Evolutionary conservation across 148 eudicot genomes (phyloP), one percentile per base, ranked within the genome.

Genomic region (Linanthus parryae): DNA sequence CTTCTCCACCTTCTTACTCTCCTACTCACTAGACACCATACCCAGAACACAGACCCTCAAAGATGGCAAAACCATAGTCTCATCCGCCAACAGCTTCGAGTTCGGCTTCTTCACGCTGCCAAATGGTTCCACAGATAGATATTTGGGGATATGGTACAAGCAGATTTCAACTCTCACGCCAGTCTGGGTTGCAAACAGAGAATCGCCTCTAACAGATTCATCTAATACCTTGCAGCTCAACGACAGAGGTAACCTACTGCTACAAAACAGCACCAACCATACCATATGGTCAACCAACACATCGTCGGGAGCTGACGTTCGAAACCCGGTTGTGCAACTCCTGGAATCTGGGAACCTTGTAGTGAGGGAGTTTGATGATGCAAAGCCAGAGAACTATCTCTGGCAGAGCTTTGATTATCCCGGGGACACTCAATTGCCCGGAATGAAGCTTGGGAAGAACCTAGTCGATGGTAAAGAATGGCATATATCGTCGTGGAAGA

Each of bases 361-460:
- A 0, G 18, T 73, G 5, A 40, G 17, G 36, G 53, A 53, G 5
- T 43, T 9, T 29, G 31, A 38, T 15, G 58, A 38, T 18, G 27
- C 9, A 4, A 25, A 31, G 2, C 40, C 42, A 1, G 59, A 44
- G 10, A 55, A 43, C 38, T 59, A 8, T 16, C 14, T 59, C 0
- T 73, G 77, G 77, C 70, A 73, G 59, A 68, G 78, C 16, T 68
- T 73, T 44, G 59, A 63, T 33, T 54, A 54, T 44, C 73, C 66
- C 0, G 3, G 20, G 2, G 58, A 69, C 31, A 74, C 71, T 0
- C 6, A 24, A 2, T 14, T 74, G 4, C 64, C 79, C 0, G 67
- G 67, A 2, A 69, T 74, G 74, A 44, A 49, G 39, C 8, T 65
- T 4, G 79, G 79, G 2, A 34, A 39, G 64, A 27, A 65, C 35